Evolutionary conservation across 768 basidiomycete species (phyloP).

Genomic region (Crassisporium funariophilum): DNA sequence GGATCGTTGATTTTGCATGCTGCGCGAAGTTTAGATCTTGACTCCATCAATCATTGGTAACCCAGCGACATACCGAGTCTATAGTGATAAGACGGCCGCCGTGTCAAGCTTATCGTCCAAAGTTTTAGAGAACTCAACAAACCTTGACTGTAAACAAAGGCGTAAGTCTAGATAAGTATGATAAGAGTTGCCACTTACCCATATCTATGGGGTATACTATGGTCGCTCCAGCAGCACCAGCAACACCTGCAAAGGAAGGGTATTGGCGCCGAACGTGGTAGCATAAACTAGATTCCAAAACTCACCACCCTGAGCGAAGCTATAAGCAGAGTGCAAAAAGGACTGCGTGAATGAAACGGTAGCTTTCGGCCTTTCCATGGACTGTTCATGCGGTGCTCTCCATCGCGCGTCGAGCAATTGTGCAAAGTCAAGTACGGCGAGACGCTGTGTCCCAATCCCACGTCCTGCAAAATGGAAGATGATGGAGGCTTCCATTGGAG

Average conservation of each 20-base stretch:
- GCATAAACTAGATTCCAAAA: not conserved
- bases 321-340: slow-evolving; percentile 76
- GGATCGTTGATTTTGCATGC: slow-evolving; percentile 97
- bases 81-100: slow-evolving; percentile 10
- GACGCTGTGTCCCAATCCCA: slow-evolving; percentile 65
- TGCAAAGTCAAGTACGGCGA: slow-evolving; percentile 89
- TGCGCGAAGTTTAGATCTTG: slow-evolving; percentile 25
- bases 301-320: slow-evolving; percentile 82
- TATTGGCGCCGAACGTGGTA: not conserved
- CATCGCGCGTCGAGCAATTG: slow-evolving; percentile 91
- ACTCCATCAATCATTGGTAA: not conserved
- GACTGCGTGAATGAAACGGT: slow-evolving; percentile 51
- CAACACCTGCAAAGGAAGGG: slow-evolving; percentile 57
- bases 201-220: slow-evolving; percentile 97
- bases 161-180: not conserved
- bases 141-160: slow-evolving; percentile 66
- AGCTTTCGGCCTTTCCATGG: slow-evolving; percentile 34
- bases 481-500: slow-evolving; percentile 97
- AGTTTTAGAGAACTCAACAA: slow-evolving; percentile 22
- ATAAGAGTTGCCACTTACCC: slow-evolving; percentile 60
- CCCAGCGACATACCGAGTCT: slow-evolving; percentile 55
- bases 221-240: slow-evolving; percentile 95
- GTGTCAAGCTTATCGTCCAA: slow-evolving; percentile 1
- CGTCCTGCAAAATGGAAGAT: slow-evolving; percentile 97
- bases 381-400: slow-evolving; percentile 67